Evolutionary conservation across 1,139 yeast species (phyloP).

Genomic region (Meyerozyma guilliermondii): DNA sequence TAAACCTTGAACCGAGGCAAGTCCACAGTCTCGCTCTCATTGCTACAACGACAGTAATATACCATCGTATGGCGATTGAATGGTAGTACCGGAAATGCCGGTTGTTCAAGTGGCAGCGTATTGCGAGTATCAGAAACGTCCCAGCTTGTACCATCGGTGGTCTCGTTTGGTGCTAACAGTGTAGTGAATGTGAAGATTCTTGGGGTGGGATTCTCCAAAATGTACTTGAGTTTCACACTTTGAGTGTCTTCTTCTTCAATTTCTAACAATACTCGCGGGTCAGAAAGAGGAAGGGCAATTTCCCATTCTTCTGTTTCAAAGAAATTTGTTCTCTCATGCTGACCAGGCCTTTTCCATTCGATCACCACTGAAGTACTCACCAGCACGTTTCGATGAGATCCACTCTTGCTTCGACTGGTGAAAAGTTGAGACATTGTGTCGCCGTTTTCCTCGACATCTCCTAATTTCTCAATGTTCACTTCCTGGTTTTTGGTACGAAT

Average conservation of each 20-base stretch:
- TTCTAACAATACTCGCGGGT: constrained; percentile 59
- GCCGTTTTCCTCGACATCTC: constrained; percentile 3
- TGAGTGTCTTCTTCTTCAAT: constrained; percentile 15
- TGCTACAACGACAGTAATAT: constrained; percentile 14
- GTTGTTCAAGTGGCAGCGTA: constrained; percentile 22
- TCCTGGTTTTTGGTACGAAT: constrained; percentile 30
- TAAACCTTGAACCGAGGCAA: constrained; percentile 57
- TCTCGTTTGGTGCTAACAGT: constrained; percentile 20
- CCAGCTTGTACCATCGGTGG: constrained; percentile 22
- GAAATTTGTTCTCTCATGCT: constrained; percentile 14
- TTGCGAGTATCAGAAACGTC: constrained; percentile 23
- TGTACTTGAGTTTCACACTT: constrained; percentile 34
- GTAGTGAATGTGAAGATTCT: constrained; percentile 62
- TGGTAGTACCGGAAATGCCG: constrained; percentile 55
- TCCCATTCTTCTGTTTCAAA: constrained; percentile 39
- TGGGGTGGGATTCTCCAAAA: constrained; percentile 71
- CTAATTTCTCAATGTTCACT: constrained; percentile 19
- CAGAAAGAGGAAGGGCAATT: constrained; percentile 55
- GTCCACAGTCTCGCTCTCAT: constrained; percentile 19
- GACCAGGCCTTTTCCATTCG: constrained; percentile 29
- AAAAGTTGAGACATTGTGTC: constrained; percentile 17
- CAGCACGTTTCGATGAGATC: constrained; percentile 37
- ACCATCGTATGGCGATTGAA: constrained; percentile 46
- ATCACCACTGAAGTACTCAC: constrained; percentile 22
- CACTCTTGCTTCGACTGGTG: constrained; percentile 35